phyloP scores from a whole-genome alignment of 345 rosid species.

The Linum usitatissimum region DNA sequence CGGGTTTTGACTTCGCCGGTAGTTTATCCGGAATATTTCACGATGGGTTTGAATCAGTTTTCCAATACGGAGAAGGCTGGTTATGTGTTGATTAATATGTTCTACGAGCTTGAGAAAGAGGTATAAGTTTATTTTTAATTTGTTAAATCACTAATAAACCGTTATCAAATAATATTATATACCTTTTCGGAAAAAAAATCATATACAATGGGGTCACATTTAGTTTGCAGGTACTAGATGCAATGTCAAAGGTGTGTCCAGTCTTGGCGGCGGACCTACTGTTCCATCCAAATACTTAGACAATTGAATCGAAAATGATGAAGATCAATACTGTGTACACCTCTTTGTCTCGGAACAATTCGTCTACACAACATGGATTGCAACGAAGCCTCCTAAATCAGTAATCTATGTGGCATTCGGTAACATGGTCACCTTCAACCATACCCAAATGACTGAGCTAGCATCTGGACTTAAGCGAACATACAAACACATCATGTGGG shows the following conservation, averaged over 20 bases:
- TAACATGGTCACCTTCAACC: not conserved
- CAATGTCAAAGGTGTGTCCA: slow-evolving; percentile 1
- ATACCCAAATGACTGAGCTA: not conserved
- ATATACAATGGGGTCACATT: no score
- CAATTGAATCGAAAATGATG: not conserved
- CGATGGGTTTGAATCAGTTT: slow-evolving; percentile 18
- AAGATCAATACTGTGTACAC: not conserved
- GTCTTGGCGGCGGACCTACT: slow-evolving; percentile 5
- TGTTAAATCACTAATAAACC: no score
- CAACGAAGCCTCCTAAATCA: not conserved
- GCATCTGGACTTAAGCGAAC: not conserved
- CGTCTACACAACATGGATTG: not conserved
- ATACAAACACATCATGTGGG: not conserved
- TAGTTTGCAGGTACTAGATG: not conserved
- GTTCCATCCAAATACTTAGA: slow-evolving; percentile 13
- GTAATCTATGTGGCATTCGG: not conserved
- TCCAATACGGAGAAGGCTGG: slow-evolving; percentile 17
- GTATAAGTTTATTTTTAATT: no score
- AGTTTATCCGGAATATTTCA: no score
- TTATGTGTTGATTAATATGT: slow-evolving; percentile 16
- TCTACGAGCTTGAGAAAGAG: slow-evolving; percentile 17
- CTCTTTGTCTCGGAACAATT: not conserved
- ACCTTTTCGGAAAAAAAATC: no score
- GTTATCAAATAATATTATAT: no score
- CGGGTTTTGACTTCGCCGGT: no score